These are phyloP conservation scores for Melampsora abietis-canadensis DNA, from an alignment of 1,284 basidiomycete genomes.

Conservation along the genomic window DNA sequence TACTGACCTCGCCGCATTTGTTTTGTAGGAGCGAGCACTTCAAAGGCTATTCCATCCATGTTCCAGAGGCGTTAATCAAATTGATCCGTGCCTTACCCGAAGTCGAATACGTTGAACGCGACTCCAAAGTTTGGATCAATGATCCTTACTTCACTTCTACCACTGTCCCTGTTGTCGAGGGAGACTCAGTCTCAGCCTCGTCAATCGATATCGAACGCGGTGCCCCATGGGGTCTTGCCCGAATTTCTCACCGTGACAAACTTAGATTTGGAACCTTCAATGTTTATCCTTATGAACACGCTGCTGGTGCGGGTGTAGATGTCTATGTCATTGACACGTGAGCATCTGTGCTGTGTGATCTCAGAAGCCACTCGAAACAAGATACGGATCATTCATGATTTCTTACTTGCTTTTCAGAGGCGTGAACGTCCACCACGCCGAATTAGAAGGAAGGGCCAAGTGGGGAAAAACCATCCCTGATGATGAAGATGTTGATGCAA, in stretches of 20 bases:
- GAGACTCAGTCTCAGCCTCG: slow-evolving; percentile 1
- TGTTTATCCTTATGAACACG: slow-evolving; percentile 71
- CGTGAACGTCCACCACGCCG: slow-evolving; percentile 78
- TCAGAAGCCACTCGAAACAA: too few species aligned
- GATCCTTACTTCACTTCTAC: slow-evolving; percentile 52
- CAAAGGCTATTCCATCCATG: slow-evolving; percentile 80
- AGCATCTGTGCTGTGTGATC: slow-evolving; percentile 13
- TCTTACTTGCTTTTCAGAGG: slow-evolving; percentile 74
- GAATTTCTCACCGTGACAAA: slow-evolving; percentile 79
- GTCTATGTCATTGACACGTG: slow-evolving; percentile 64
- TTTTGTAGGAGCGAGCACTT: slow-evolving; percentile 52
- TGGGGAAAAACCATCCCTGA: slow-evolving; percentile 85
- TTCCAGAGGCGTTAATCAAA: slow-evolving; percentile 70
- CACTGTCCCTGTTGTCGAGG: slow-evolving; percentile 24
- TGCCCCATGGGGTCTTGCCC: slow-evolving; percentile 74
- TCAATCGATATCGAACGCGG: slow-evolving; percentile 42
- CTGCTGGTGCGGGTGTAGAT: slow-evolving; percentile 85
- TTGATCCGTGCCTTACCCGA: slow-evolving; percentile 80
- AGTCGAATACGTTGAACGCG: slow-evolving; percentile 87
- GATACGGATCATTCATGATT: neutral
- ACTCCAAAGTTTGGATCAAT: slow-evolving; percentile 78
- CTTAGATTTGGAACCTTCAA: slow-evolving; percentile 81
- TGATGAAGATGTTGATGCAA: slow-evolving; percentile 70
- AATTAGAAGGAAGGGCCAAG: slow-evolving; percentile 79
- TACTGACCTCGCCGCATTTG: neutral